phyloP scores from a whole-genome alignment of 2,329 filamentous ascomycete species.

The Biscogniauxia sp. region DNA sequence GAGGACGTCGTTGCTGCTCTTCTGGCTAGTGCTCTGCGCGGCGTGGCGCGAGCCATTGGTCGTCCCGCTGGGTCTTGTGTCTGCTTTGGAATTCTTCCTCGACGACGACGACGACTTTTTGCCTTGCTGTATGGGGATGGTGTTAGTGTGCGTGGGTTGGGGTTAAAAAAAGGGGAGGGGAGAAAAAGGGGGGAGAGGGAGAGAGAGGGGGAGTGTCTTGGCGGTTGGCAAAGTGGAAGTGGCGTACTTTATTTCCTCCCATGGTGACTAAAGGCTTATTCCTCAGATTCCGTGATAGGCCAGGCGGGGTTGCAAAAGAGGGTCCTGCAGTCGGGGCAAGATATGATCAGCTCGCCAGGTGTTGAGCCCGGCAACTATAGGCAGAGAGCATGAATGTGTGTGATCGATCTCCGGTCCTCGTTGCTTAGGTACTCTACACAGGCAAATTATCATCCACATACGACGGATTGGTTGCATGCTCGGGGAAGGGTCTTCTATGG shows the following conservation, averaged over 20 bases:
- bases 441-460: neutral
- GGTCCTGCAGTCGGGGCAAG: neutral
- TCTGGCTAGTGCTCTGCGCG: neutral
- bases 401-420: neutral
- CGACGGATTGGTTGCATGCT: neutral
- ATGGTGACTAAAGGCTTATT: neutral
- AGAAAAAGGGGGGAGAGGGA: too few species aligned
- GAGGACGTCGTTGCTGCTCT: neutral
- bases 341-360: neutral
- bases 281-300: neutral
- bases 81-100: neutral
- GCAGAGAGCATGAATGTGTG: neutral
- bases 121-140: neutral
- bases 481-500: too few species aligned
- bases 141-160: too few species aligned
- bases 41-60: neutral
- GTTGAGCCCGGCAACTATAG: neutral
- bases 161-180: too few species aligned
- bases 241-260: neutral
- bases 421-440: neutral
- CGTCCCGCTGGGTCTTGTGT: neutral
- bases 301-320: too few species aligned
- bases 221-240: neutral
- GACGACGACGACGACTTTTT: neutral
- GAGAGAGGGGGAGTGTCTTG: too few species aligned